Percentiles rank a stretch among this genome's conserved stretches.
phyloP scores from a whole-genome alignment of 2,329 filamentous ascomycete genomes.

The Cordyceps militaris region DNA sequence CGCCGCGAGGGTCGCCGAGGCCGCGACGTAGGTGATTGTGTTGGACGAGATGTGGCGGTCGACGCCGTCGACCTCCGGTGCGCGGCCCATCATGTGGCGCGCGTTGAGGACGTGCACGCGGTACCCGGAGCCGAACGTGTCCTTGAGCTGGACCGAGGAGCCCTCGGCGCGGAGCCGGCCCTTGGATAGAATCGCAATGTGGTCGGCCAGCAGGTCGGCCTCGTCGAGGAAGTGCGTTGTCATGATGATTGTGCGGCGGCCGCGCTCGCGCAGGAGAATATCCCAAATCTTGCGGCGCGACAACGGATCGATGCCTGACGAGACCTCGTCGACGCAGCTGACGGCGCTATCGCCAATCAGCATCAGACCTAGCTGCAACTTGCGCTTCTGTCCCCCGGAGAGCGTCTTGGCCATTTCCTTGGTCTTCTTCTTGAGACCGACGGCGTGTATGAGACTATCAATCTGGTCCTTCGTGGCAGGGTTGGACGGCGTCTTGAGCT shows the following conservation, averaged over 20 bases:
- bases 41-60: constrained; percentile 53
- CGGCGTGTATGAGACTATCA: constrained; percentile 46
- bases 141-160: constrained; percentile 62
- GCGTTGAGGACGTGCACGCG: constrained; percentile 23
- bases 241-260: constrained; percentile 58
- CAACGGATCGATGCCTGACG: constrained; percentile 64
- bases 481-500: constrained; percentile 50
- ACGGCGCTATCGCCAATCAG: constrained; percentile 66
- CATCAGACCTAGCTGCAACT: constrained; percentile 72
- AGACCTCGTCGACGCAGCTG: constrained; percentile 70
- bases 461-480: constrained; percentile 37
- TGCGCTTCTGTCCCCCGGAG: constrained; percentile 70
- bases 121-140: constrained; percentile 47
- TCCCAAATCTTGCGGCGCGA: constrained; percentile 45
- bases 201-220: constrained; percentile 63
- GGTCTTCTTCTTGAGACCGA: constrained; percentile 59
- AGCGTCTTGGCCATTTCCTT: constrained; percentile 55
- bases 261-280: constrained; percentile 61
- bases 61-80: constrained; percentile 45
- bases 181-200: constrained; percentile 63
- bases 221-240: constrained; percentile 75
- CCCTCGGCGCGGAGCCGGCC: constrained; percentile 60
- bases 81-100: constrained; percentile 29
- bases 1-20: constrained; percentile 60
- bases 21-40: constrained; percentile 61